Evolutionary conservation across 208 protist species (phyloP), one percentile per base, ranked within the genome.

Genomic region (Crithidia brevicula): DNA sequence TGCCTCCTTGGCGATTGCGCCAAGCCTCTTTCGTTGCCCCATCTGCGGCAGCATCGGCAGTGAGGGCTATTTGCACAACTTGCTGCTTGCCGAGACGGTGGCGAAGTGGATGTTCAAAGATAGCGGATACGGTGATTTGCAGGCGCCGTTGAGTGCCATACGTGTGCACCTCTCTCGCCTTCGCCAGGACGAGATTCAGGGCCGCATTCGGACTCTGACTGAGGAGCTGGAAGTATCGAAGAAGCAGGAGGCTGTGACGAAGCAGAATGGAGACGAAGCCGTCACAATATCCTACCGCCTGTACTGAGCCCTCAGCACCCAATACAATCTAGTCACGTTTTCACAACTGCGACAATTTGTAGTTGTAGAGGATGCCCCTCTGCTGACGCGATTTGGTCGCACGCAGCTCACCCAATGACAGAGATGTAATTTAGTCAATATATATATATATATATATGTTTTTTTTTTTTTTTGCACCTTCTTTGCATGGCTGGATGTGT

Each of bases 51-150:
- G 86, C 72, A 91, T 96, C 28, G 91, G 88, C 40, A 94, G 88
- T 53, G 91, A 96, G 67, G 91, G 91, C 6, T 96, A 85, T 46
- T 50, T 94, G 47, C 91, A 96, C 73, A 96, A 93, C 56, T 47
- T 96, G 18, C 79, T 96, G 11, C 51, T 94, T 10, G 82, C 67
- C 10, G 91, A 96, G 54, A 93, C 83, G 15, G 79, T 96, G 4
- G 86, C 85, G 33, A 96, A 96, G 78, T 96, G 91, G 88, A 87
- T 96, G 81, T 96, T 96, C 68, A 96, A 96, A 73, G 91, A 96
- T 59, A 68, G 75, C 23, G 87, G 91, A 0, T 96, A 94, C 51
- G 83, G 76, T 16, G 88, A 93, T 57, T 50, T 93, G 30, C 83
- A 96, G 63, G 79, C 76, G 8, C 81, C 91, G 23, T 61, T 96